phyloP scores from a whole-genome alignment of 2,329 filamentous ascomycete species.

The Botryotinia convoluta region DNA sequence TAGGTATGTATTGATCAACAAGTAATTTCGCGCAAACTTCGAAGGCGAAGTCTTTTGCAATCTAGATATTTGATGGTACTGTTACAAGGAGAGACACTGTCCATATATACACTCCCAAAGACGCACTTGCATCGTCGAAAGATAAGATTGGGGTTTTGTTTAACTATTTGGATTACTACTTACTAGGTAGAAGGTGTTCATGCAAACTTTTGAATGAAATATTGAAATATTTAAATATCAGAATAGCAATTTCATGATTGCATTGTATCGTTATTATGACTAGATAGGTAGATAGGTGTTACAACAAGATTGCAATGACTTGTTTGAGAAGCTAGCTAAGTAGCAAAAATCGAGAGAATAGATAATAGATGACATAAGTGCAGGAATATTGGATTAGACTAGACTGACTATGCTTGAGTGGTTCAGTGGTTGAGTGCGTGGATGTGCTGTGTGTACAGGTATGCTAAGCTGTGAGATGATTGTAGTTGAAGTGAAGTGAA shows the following conservation, averaged over 20 bases:
- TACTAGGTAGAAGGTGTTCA: not conserved
- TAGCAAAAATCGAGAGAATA: no score
- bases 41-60: not conserved
- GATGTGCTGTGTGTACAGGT: not conserved
- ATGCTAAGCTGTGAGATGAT: not conserved
- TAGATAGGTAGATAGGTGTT: not conserved
- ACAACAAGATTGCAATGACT: not conserved
- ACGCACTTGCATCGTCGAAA: not conserved
- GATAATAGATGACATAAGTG: not conserved
- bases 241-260: not conserved
- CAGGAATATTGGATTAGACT: no score
- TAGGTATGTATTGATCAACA: not conserved
- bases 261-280: not conserved
- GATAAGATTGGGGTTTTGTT: not conserved
- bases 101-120: not conserved
- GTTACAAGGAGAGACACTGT: not conserved
- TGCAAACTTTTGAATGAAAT: not conserved
- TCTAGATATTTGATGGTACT: not conserved
- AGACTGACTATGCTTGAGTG: no score
- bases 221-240: not conserved
- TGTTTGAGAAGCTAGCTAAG: not conserved
- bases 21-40: not conserved
- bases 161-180: not conserved
- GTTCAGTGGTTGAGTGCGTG: not conserved
- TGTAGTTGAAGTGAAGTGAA: not conserved